A percentile compares a stretch with the other conserved stretches of the same genome.
Evolutionary conservation across 2,329 filamentous ascomycete genomes (phyloP).

Genomic region (Bipolaris zeicola): DNA sequence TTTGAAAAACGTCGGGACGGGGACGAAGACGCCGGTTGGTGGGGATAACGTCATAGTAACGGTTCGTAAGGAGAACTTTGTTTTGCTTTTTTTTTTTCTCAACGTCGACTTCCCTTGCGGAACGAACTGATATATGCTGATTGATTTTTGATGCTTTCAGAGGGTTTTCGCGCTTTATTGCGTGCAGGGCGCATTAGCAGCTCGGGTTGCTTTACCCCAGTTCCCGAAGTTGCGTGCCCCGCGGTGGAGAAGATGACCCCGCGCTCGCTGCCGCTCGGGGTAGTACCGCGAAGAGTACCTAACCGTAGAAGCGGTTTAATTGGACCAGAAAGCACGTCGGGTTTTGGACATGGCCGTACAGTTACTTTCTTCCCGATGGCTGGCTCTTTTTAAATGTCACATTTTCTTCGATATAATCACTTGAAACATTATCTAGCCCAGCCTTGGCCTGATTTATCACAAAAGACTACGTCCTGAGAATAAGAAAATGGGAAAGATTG

Average conservation of each 20-base stretch:
- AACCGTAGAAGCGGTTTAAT: not conserved
- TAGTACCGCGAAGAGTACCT: slow-evolving; percentile 13
- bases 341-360: not conserved
- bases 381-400: not conserved
- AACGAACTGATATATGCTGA: not conserved
- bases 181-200: slow-evolving; percentile 14
- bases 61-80: slow-evolving; percentile 9
- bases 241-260: slow-evolving; percentile 29
- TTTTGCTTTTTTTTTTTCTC: not conserved
- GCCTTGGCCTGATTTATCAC: not conserved
- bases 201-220: slow-evolving; percentile 36
- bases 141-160: not conserved
- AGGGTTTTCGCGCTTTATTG: slow-evolving; percentile 3
- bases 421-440: not conserved
- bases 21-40: slow-evolving; percentile 48
- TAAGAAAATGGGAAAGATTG: slow-evolving; percentile 66
- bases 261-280: slow-evolving; percentile 31
- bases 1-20: slow-evolving; percentile 69
- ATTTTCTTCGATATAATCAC: not conserved
- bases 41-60: slow-evolving; percentile 36
- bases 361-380: not conserved
- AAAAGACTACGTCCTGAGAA: not conserved
- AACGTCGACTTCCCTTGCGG: not conserved
- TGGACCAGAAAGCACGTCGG: not conserved
- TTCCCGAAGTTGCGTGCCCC: slow-evolving; percentile 33